phyloP scores from a whole-genome alignment of 345 rosid species.

The Gossypium mustelinum region DNA sequence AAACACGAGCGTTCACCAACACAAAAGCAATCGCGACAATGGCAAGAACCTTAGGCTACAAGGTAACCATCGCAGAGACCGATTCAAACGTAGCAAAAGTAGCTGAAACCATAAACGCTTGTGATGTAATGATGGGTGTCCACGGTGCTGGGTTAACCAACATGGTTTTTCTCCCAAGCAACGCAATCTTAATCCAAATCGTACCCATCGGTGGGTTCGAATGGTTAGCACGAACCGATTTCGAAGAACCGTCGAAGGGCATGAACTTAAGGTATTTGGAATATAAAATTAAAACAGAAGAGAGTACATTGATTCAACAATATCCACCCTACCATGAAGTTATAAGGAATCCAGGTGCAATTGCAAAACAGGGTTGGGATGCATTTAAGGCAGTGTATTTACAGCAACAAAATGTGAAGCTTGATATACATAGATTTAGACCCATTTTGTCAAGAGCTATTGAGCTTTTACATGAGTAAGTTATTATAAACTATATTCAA shows the following conservation, averaged over 20 bases:
- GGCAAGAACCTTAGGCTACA: background rate
- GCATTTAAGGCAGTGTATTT: slow-evolving; percentile 1
- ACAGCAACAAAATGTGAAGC: background rate
- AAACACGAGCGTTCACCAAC: background rate
- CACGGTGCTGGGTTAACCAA: slow-evolving; percentile 2
- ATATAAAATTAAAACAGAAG: background rate
- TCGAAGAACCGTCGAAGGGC: background rate
- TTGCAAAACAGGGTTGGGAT: background rate
- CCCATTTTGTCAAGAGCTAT: background rate
- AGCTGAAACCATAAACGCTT: background rate
- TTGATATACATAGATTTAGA: background rate
- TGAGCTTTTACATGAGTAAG: background rate
- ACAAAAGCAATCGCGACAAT: background rate
- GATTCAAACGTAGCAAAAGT: background rate
- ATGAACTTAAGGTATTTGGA: slow-evolving; percentile 5
- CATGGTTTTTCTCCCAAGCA: background rate
- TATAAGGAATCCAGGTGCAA: background rate
- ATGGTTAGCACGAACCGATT: background rate
- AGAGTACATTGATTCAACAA: background rate
- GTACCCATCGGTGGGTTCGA: background rate
- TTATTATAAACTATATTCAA: no score
- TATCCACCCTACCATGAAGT: background rate
- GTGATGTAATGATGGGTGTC: background rate
- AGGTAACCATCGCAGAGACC: background rate
- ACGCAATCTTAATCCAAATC: background rate